phyloP scores from a whole-genome alignment of 176 grass and related monocot genomes.

The Tillandsia leiboldiana region DNA sequence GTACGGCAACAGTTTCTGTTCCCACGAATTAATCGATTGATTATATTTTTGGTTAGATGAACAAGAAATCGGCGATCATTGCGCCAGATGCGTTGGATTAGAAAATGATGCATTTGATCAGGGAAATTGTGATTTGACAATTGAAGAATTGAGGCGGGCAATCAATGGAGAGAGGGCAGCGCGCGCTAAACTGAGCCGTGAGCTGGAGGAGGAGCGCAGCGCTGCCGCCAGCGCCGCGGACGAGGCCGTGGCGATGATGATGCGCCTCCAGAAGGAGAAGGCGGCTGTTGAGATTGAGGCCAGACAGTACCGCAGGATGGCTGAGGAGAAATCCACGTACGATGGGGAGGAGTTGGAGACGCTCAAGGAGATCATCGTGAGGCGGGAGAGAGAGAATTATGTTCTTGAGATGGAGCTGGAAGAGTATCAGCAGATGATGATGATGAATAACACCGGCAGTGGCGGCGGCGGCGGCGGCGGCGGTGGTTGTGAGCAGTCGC shows the following conservation, averaged over 20 bases:
- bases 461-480: constrained; percentile 9
- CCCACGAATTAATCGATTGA: no score
- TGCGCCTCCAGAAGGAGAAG: constrained; percentile 88
- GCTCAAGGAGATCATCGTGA: constrained; percentile 71
- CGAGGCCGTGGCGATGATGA: constrained; percentile 96
- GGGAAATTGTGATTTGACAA: not conserved
- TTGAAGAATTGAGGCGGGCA: constrained; percentile 22
- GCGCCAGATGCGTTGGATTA: no score
- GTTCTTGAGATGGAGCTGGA: constrained; percentile 64
- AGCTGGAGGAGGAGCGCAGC: constrained; percentile 81
- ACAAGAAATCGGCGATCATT: not conserved
- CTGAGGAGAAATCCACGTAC: constrained; percentile 61
- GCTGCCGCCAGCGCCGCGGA: constrained; percentile 64
- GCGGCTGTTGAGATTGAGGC: constrained; percentile 63
- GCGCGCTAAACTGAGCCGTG: constrained; percentile 32
- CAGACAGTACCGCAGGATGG: constrained; percentile 52
- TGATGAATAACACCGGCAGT: constrained; percentile 10
- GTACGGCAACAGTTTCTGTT: no score
- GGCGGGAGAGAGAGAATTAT: constrained; percentile 53
- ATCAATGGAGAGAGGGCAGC: constrained; percentile 26
- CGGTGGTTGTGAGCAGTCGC: not conserved
- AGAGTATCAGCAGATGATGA: constrained; percentile 38
- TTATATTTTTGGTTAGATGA: constrained; percentile 7
- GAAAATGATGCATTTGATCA: no score
- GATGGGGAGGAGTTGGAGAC: constrained; percentile 80